Base-by-base conservation (phyloP, 2,329 filamentous ascomycete species). In the Arthrobotrys megalospora region DNA sequence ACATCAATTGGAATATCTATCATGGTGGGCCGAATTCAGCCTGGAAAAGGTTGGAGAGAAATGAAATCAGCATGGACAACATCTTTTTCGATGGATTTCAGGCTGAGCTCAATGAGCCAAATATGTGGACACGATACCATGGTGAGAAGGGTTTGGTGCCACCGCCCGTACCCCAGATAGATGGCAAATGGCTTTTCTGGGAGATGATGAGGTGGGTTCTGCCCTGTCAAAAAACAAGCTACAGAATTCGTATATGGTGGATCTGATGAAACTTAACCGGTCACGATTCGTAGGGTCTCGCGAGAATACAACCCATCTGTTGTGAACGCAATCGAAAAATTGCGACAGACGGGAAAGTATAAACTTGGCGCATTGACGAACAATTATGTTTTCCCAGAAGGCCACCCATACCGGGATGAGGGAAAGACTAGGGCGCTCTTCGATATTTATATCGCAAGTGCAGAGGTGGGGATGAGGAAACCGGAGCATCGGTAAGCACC, bases 1-100 rank as follows among this genome's bases (percentile, higher is more conserved):
- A 94, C 91, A 88, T 98, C 82, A 98, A 98, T 86, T 91, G 92
- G 85, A 92, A 92, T 81, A 96, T 98, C 83, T 93, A 93, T 65
- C 89, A 89, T 81, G 90, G 91, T 1, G 89, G 91, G 0, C 94
- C 93, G 1, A 85, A 90, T 80, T 96, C 96, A 47, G 91, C 90
- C 83, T 98, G 95, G 95, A 94, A 97, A 83, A 89, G 88, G 50
- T 88, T 98, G 53, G 96, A 99, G 84, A 91, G 92, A 73, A 95
- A 95, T 76, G 90, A 93, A 79, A 91, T 97, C 77, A 86, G 88
- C 28, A 87, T 97, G 84, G 90, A 97, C 83, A 86, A 88, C 11
- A 84, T 85, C 7, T 98, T 94, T 87, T 97, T 95, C 84, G 83
- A 85, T 0, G 89, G 88, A 0, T 98, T 97, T 86, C 91, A 90